These are phyloP conservation scores for Mucor circinelloides DNA, from an alignment of 371 early-diverging fungal species.

Conservation along the genomic window DNA sequence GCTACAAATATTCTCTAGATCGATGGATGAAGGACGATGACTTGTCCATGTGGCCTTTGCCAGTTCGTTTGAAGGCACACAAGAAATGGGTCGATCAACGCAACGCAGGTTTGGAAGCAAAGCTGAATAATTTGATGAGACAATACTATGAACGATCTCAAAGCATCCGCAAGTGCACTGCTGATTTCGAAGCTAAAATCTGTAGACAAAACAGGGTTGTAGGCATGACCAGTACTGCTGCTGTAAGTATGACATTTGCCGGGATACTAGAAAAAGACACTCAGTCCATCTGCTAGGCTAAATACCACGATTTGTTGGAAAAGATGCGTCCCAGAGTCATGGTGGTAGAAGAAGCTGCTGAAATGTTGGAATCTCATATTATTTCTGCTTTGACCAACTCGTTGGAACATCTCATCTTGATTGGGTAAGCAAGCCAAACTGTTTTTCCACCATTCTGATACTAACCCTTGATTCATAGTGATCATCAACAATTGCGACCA, in stretches of 20 bases:
- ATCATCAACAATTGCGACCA: constrained; percentile 73
- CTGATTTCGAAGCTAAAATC: constrained; percentile 46
- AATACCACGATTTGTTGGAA: constrained; percentile 61
- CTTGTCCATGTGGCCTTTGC: constrained; percentile 56
- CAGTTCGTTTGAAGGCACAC: constrained; percentile 58
- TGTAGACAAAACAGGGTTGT: constrained; percentile 55
- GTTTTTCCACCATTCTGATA: not conserved
- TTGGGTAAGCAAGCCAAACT: constrained; percentile 49
- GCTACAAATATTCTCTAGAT: constrained; percentile 29
- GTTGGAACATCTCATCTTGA: constrained; percentile 66
- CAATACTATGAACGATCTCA: constrained; percentile 41
- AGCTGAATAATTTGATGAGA: constrained; percentile 35
- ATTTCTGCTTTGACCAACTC: constrained; percentile 59
- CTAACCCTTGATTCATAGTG: constrained; percentile 34
- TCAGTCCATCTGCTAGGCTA: constrained; percentile 41
- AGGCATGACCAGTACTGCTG: constrained; percentile 76
- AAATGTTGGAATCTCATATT: constrained; percentile 74
- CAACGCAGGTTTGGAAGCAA: constrained; percentile 27
- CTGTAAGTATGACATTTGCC: constrained; percentile 45
- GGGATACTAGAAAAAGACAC: not conserved
- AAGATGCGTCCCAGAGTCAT: constrained; percentile 56
- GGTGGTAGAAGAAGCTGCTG: constrained; percentile 77
- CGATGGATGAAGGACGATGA: constrained; percentile 49
- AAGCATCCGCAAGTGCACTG: constrained; percentile 43
- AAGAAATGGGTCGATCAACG: constrained; percentile 56